phyloP scores from a whole-genome alignment of 208 protist species.

The Wallacemonas sp. region DNA sequence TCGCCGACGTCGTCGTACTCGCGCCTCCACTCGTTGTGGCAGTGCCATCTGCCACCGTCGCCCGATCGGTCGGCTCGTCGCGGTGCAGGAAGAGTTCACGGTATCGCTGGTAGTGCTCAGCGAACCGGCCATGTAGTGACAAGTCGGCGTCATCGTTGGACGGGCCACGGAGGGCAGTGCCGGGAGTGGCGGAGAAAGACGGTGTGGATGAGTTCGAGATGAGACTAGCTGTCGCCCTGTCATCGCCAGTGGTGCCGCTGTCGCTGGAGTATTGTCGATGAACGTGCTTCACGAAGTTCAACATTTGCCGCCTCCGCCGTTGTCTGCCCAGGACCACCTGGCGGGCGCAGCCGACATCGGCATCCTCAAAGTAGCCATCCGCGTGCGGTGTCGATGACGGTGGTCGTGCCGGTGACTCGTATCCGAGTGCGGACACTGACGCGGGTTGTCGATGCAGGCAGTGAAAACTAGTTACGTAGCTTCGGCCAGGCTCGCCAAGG shows the following conservation, averaged over 20 bases:
- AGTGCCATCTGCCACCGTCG: too few species aligned
- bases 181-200: too few species aligned
- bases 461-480: conserved; percentile 69
- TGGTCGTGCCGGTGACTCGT: neutral
- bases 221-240: too few species aligned
- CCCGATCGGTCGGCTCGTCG: too few species aligned
- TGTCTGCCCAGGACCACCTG: neutral
- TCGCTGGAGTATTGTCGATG: neutral
- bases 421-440: neutral
- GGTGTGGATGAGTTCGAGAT: too few species aligned
- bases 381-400: neutral
- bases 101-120: conserved; percentile 1
- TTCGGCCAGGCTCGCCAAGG: conserved; percentile 52
- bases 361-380: neutral
- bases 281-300: neutral
- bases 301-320: neutral
- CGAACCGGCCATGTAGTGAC: neutral
- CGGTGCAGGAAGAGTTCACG: conserved; percentile 2
- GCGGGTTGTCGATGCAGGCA: conserved; percentile 21
- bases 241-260: neutral
- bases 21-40: conserved; percentile 15
- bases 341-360: neutral
- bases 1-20: conserved; percentile 25
- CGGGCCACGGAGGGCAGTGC: too few species aligned
- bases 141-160: neutral